A percentile compares a stretch with the other conserved stretches of the same genome.
Evolutionary conservation across 441 rosid species (phyloP).

Genomic region (Brassica hybrid): DNA sequence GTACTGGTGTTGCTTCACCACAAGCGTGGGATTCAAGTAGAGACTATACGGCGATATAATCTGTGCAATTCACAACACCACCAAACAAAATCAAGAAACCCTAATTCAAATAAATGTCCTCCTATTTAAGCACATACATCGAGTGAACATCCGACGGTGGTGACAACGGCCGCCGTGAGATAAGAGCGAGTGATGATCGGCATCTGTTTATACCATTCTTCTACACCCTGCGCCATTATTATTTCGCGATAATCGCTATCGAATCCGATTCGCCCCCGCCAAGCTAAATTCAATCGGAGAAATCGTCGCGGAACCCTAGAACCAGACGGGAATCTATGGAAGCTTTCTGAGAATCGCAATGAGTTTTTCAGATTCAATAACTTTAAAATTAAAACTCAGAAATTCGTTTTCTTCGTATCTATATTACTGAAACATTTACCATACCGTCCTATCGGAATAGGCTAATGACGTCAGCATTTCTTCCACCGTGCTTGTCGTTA

Average conservation of each 20-base stretch:
- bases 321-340: background rate
- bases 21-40: conserved; percentile 86
- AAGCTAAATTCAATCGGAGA: conserved; percentile 6
- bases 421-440: too few species aligned
- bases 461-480: too few species aligned
- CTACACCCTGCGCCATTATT: conserved; percentile 93
- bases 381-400: conserved; percentile 15
- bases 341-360: background rate
- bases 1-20: conserved; percentile 84
- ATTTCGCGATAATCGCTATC: background rate
- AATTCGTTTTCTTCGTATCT: background rate
- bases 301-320: background rate
- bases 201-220: conserved; percentile 99
- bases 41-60: conserved; percentile 89
- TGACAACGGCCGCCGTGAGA: conserved; percentile 91
- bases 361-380: conserved; percentile 21
- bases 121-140: conserved; percentile 53
- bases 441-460: conserved; percentile 6
- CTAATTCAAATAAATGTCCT: background rate
- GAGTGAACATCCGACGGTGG: conserved; percentile 96
- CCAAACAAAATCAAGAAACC: background rate
- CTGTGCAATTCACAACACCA: conserved; percentile 51
- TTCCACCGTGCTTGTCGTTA: too few species aligned
- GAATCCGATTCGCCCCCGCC: conserved; percentile 5
- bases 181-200: conserved; percentile 96